Conservation (phyloP, 805 yeast genomes). For the Teunomyces lycoperdinae region DNA sequence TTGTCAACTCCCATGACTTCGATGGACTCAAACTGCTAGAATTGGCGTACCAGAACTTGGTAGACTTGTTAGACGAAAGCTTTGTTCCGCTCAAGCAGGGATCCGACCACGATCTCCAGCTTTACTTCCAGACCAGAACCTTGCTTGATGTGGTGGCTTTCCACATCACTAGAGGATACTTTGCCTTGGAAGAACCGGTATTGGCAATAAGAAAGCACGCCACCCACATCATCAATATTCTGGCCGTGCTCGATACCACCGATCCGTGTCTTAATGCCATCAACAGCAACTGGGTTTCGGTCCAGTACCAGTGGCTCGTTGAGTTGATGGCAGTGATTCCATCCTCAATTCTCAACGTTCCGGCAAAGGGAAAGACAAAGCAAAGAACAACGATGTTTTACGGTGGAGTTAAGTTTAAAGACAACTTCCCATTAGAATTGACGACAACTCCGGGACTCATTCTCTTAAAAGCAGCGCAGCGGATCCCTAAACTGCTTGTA, state of each 20-base stretch:
- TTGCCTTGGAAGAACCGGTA: slow-evolving; percentile 57
- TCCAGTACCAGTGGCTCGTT: slow-evolving; percentile 67
- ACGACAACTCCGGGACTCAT: slow-evolving; percentile 29
- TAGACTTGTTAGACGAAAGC: slow-evolving; percentile 21
- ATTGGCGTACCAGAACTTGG: slow-evolving; percentile 29
- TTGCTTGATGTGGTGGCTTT: slow-evolving; percentile 60
- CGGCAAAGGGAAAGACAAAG: slow-evolving; percentile 2
- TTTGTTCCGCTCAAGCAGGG: slow-evolving; percentile 7
- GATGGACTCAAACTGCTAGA: slow-evolving; percentile 32
- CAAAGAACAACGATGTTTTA: slow-evolving; percentile 14
- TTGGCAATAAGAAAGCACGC: slow-evolving; percentile 62
- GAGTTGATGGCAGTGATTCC: slow-evolving; percentile 54
- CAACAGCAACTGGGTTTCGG: slow-evolving; percentile 49
- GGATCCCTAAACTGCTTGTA: slow-evolving; percentile 10
- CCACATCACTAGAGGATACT: slow-evolving; percentile 59
- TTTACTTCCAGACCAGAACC: slow-evolving; percentile 36
- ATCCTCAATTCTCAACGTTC: slow-evolving; percentile 12
- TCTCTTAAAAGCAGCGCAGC: slow-evolving; percentile 21
- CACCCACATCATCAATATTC: slow-evolving; percentile 56
- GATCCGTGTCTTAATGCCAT: neutral
- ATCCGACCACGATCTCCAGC: slow-evolving; percentile 26
- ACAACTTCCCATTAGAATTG: slow-evolving; percentile 16
- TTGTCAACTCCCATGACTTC: slow-evolving; percentile 30
- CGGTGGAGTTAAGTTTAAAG: slow-evolving; percentile 34
- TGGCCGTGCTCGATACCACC: slow-evolving; percentile 15